phyloP scores from a whole-genome alignment of 768 basidiomycete genomes.

The Pulveroboletus sp. region DNA sequence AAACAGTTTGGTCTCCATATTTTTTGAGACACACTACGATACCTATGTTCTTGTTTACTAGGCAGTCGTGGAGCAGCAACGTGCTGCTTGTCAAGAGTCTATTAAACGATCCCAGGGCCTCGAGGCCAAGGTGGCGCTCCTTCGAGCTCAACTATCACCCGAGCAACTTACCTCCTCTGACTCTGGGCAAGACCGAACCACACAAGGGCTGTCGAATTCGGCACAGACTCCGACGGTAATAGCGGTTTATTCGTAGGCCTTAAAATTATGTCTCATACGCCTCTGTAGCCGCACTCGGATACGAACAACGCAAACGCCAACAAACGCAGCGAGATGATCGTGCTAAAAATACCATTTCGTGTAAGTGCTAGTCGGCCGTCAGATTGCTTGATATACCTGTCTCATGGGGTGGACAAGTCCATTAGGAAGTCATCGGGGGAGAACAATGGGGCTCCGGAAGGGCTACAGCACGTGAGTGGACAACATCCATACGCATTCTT shows the following conservation, averaged over 20 bases:
- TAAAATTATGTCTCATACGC: conserved; percentile 4
- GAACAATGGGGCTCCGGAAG: background rate
- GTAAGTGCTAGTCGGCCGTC: conserved; percentile 6
- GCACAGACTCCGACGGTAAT: conserved; percentile 12
- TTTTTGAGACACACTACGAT: background rate
- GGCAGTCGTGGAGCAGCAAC: conserved; percentile 13
- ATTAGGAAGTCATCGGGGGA: conserved; percentile 5
- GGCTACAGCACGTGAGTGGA: conserved; percentile 13
- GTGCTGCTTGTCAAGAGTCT: conserved; percentile 8
- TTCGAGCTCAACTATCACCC: conserved; percentile 14
- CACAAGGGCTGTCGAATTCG: background rate
- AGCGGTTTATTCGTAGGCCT: background rate
- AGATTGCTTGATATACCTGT: background rate
- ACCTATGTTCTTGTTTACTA: conserved; percentile 4
- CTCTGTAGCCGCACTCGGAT: conserved; percentile 9
- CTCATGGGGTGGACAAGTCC: conserved; percentile 7
- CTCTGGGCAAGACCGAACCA: background rate
- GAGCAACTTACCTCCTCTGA: conserved; percentile 19
- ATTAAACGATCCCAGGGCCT: conserved; percentile 14
- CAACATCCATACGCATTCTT: background rate
- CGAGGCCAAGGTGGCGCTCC: conserved; percentile 12
- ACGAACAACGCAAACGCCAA: background rate
- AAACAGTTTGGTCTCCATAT: conserved; percentile 17
- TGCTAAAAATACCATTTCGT: conserved; percentile 20
- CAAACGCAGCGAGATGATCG: conserved; percentile 20